phyloP scores from a whole-genome alignment of 805 yeast genomes.

The Candida stauntonica region DNA sequence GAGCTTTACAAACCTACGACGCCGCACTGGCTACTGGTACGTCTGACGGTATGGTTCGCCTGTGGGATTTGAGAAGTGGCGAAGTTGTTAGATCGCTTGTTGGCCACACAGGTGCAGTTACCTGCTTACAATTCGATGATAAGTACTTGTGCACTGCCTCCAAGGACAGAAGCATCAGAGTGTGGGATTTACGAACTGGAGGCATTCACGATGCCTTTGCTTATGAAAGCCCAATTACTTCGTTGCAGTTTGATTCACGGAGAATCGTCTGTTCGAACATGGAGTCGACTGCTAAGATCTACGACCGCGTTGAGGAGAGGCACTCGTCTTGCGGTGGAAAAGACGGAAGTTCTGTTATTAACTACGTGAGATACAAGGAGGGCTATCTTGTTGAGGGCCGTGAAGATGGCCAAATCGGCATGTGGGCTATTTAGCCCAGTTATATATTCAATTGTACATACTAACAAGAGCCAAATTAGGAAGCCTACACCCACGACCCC shows the following conservation, averaged over 20 bases:
- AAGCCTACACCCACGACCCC: too few species aligned
- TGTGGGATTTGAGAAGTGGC: slow-evolving; percentile 75
- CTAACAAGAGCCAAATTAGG: neutral
- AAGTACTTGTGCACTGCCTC: slow-evolving; percentile 59
- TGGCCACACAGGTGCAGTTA: slow-evolving; percentile 69
- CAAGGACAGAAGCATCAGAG: slow-evolving; percentile 54
- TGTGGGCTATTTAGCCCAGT: slow-evolving; percentile 55
- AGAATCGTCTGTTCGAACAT: slow-evolving; percentile 51
- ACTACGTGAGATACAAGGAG: slow-evolving; percentile 47
- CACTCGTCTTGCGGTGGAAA: slow-evolving; percentile 50
- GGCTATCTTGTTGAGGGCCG: slow-evolving; percentile 68
- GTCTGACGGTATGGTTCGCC: slow-evolving; percentile 66
- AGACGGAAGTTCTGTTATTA: slow-evolving; percentile 32
- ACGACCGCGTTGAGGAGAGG: slow-evolving; percentile 49
- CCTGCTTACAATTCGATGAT: slow-evolving; percentile 68
- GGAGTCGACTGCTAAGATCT: slow-evolving; percentile 48
- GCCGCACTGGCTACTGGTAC: slow-evolving; percentile 80
- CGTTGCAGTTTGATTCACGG: slow-evolving; percentile 55
- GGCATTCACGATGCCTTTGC: slow-evolving; percentile 56
- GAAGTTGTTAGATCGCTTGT: slow-evolving; percentile 54
- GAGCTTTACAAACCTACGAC: slow-evolving; percentile 66
- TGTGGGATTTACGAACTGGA: slow-evolving; percentile 75
- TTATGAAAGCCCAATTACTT: slow-evolving; percentile 50
- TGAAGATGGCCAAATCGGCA: slow-evolving; percentile 52
- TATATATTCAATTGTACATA: neutral